Base-by-base conservation (phyloP, 192 early-diverging fungal genomes). In the Entrophospora sp. region DNA sequence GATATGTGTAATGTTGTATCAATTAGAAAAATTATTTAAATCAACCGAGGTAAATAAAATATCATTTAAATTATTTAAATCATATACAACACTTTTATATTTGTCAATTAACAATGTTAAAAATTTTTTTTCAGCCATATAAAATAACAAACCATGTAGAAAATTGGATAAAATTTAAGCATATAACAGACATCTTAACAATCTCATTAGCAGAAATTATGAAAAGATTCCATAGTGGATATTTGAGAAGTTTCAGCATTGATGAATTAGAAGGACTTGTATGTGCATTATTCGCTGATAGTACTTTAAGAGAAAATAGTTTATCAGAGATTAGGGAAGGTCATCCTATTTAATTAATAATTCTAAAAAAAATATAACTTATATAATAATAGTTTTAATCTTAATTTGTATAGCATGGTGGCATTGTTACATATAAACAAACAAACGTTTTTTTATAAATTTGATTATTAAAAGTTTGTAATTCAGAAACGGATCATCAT, bases 221-320 rank as follows among this genome's bases (percentile, higher is more conserved):
- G 79, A 72, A 72, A 5, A 67, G 73, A 16, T 82, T 79, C 58
- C 70, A 77, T 24, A 67, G 67, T 12, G 72, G 73, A 6, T 66
- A 75, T 27, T 56, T 85, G 8, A 57, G 67, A 22, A 71, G 73
- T 69, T 85, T 85, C 46, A 53, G 65, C 8, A 74, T 66, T 8
- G 44, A 61, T 1, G 82, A 85, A 49, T 65, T 85, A n/a, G 67
- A 71, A 14, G 57, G 70, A 9, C 64, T 85, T 2, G 20, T 85
- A 0, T 77, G 78, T 53, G 78, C 84, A 4, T 49, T 85, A 16
- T 85, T 85, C 69, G 80, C 82, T 2, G 81, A 84, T 38, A 79
- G 82, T 27, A 66, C 72, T 3, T 60, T 83, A 10, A 71, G 83
- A 22, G 68, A 75, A 30, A 56, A 61, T 22, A 80, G 75, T 55